Evolutionary conservation across 495 filamentous ascomycete genomes (phyloP), one percentile per base, ranked within the genome.

Genomic region (Hypomontagnella monticulosa): DNA sequence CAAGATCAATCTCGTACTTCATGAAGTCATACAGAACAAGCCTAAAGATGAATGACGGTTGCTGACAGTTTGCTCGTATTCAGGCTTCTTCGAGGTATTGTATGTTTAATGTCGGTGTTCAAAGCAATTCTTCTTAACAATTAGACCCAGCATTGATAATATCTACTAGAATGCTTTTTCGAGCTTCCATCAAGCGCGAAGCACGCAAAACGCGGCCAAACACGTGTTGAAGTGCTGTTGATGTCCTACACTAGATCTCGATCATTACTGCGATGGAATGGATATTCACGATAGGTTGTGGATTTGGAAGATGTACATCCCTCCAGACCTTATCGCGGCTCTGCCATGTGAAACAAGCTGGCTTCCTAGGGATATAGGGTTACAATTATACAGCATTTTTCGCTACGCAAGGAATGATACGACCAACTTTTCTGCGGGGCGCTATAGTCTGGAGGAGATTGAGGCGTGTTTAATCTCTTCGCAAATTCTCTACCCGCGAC

Each of bases 241-340:
- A 41, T 42, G 30, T 32, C 12, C 20, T 14, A 15, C 27, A 18
- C 54, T 14, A 38, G 48, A 60, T 56, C 55, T 42, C 5, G 38
- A 56, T 60, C 18, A n/a, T 15, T 4, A 12, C 19, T 14, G n/a
- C 18, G 20, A 60, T 69, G 59, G 66, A 69, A 69, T 69, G 66
- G 50, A 60, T 63, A 33, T 15, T 12, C 51, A 40, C 12, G 12
- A 34, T 11, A 42, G 36, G 12, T 41, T 4, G 23, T 47, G 59
- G 50, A 32, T 30, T 43, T 41, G 14, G 44, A 27, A 53, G 59
- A 38, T 27, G 36, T 10, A 18, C 14, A 16, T 59, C 23, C 19
- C 12, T 16, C 12, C 32, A 27, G 15, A 15, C 37, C 16, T 59
- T 8, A 27, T 20, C 33, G 37, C 36, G 19, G 36, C 19, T 15